phyloP scores from a whole-genome alignment of 306 rosid species.

The Oxytropis ochrocephala region DNA sequence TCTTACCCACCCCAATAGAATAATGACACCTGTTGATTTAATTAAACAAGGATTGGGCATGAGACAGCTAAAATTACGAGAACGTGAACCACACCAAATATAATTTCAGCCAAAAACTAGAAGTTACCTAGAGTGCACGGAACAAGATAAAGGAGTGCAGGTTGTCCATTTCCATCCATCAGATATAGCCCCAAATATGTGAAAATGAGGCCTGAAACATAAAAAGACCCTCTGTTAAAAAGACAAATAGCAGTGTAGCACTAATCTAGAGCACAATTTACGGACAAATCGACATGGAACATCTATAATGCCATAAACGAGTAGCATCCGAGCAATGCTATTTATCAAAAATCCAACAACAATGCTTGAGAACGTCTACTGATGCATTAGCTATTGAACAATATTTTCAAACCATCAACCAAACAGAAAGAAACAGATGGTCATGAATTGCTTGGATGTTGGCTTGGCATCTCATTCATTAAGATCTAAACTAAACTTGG shows the following conservation, averaged over 20 bases:
- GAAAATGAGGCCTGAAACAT: conserved; percentile 59
- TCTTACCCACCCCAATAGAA: conserved; percentile 54
- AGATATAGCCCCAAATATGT: conserved; percentile 81
- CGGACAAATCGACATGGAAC: conserved; percentile 1
- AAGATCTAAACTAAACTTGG: not conserved
- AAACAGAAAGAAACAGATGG: not conserved
- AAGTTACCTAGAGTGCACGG: conserved; percentile 96
- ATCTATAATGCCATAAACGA: not conserved
- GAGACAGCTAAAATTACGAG: not conserved
- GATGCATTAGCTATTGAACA: not conserved
- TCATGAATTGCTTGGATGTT: not conserved
- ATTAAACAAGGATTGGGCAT: conserved; percentile 6
- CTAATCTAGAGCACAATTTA: not conserved
- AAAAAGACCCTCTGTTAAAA: conserved; percentile 15
- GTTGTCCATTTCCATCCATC: conserved; percentile 93
- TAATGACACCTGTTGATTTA: conserved; percentile 52
- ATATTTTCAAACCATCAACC: not conserved
- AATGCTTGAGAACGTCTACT: not conserved
- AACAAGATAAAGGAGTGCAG: conserved; percentile 97
- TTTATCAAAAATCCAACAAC: not conserved
- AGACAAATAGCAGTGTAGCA: conserved; percentile 1
- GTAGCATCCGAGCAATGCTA: conserved; percentile 5
- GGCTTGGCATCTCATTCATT: conserved; percentile 6
- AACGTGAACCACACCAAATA: not conserved
- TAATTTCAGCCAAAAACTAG: not conserved